Evolutionary conservation across 129 eudicot species (phyloP), one percentile per base, ranked within the genome.

Genomic region (Centaurea solstitialis): DNA sequence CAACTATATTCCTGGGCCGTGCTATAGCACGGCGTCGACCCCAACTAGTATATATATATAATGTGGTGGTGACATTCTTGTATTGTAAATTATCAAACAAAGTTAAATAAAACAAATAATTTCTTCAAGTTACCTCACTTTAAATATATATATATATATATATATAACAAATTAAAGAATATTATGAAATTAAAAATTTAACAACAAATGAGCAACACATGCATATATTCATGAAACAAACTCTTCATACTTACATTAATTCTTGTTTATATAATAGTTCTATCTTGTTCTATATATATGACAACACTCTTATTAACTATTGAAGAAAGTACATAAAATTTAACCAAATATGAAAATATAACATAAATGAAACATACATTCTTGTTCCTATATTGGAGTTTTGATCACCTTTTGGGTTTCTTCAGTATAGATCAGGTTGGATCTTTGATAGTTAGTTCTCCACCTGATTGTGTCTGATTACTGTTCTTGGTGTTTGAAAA

Each of bases 261-360:
- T 45, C 4, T 13, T 69, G 37, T 75, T 75, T 37, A 7, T 57
- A 57, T 57, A 57, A 71, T 47, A 75, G 76, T 68, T 81, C 76
- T 81, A 81, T 2, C 43, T 33, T n/a, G 61, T 68, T 81, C 80
- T 68, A 23, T 53, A 50, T 68, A 23, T 53, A 50, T 35, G 76
- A 68, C 71, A 20, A 75, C 18, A 70, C 45, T 81, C 76, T 81
- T 81, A 81, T 81, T 81, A 75, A 81, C 80, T 68, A 68, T 26
- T n/a, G 45, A 37, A 23, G 38, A 11, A 75, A 67, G 61, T 75
- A 75, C 61, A 75, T 20, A 68, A 81, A 74, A 39, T 20, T 74
- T 28, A 73, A 74, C 65, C 33, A 74, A 65, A 81, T 21, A 74
- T 33, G 76, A 68, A 18, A 68, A 75, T 35, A 75, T 39, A 81